Conservation (phyloP, 495 filamentous ascomycete genomes). For the Penicillium coffeae region DNA sequence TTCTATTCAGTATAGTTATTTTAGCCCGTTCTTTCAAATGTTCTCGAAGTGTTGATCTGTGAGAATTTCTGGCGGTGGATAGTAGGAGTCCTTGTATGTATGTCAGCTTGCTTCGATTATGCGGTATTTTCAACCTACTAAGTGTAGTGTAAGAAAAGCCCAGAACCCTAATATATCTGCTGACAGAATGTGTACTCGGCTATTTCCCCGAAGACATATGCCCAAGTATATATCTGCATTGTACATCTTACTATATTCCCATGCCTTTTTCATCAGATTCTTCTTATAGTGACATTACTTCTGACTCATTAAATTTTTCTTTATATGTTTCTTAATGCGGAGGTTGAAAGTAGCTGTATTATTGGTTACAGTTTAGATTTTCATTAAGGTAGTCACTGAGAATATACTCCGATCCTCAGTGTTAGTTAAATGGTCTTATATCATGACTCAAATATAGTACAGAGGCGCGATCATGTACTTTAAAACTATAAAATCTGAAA, state of each 20-base stretch:
- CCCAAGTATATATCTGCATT: background rate
- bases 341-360: background rate
- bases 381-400: background rate
- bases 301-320: background rate
- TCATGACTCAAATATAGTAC: background rate
- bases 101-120: background rate
- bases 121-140: background rate
- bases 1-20: too few relatives aligned
- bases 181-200: background rate
- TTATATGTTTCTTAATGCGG: background rate
- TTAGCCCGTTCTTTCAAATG: too few relatives aligned
- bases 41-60: background rate
- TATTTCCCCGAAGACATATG: background rate
- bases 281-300: background rate
- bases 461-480: background rate
- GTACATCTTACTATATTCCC: background rate
- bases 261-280: background rate
- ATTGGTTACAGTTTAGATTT: background rate
- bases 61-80: background rate
- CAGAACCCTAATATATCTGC: background rate
- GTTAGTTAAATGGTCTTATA: background rate
- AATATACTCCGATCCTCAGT: too few relatives aligned
- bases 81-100: background rate
- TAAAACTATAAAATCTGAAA: background rate
- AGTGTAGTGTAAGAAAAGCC: background rate